Conservation (phyloP, 2,329 filamentous ascomycete genomes). For the Plenodomus tracheiphilus region DNA sequence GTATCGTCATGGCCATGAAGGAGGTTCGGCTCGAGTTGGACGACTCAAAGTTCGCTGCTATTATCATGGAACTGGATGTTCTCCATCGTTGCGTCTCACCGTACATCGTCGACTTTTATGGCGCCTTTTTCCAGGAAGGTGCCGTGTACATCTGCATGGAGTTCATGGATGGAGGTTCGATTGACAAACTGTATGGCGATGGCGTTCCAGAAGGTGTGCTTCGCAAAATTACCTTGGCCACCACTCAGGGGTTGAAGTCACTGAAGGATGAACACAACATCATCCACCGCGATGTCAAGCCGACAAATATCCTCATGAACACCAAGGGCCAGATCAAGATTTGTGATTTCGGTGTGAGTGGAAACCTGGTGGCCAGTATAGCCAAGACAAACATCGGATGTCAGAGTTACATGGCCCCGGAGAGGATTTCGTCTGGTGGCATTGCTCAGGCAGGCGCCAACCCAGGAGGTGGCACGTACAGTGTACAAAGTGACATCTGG, state of each 20-base stretch:
- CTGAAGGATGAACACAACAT: constrained; percentile 99
- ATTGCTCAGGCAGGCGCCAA: constrained; percentile 71
- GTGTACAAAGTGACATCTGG: constrained; percentile 98
- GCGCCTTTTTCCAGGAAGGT: constrained; percentile 97
- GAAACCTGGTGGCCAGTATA: constrained; percentile 95
- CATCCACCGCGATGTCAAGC: constrained; percentile 97
- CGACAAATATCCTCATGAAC: constrained; percentile 97
- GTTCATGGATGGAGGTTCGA: constrained; percentile 97
- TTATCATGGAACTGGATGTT: constrained; percentile 96
- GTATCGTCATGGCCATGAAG: constrained; percentile 98
- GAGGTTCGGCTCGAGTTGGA: constrained; percentile 95
- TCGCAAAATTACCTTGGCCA: constrained; percentile 86
- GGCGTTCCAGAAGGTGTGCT: constrained; percentile 88
- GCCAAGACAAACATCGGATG: constrained; percentile 99
- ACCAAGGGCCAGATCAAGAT: constrained; percentile 92
- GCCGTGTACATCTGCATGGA: constrained; percentile 99
- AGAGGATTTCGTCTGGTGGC: constrained; percentile 86
- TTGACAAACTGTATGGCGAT: constrained; percentile 91
- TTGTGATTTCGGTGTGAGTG: constrained; percentile 96
- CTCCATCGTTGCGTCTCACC: constrained; percentile 92
- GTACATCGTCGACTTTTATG: constrained; percentile 98
- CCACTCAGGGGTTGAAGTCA: constrained; percentile 86
- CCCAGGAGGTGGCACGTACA: constrained; percentile 81
- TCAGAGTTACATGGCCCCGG: constrained; percentile 98
- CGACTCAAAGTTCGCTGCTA: constrained; percentile 94